Base-by-base conservation (phyloP, 164 flowering plant genomes). In the Santalum album region DNA sequence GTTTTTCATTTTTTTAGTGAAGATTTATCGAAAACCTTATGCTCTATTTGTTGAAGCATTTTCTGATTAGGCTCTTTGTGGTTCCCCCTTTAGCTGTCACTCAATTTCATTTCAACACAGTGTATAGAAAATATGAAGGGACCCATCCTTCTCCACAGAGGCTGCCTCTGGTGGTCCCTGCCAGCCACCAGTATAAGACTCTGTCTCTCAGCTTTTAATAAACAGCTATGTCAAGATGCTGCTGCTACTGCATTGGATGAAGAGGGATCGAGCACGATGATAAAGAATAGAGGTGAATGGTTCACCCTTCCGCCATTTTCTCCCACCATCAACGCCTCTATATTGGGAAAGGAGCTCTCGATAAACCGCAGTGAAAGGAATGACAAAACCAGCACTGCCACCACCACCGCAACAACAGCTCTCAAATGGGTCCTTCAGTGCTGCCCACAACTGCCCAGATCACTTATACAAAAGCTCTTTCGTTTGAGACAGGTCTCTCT, bases 391-490 rank as follows among this genome's bases (percentile, higher is more conserved):
- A 20, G 27, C 26, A 16, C 42, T 12, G 16, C 39, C 15, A 36
- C 61, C 42, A 20, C 44, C 12, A 15, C 57, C 22, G 58, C 74
- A 22, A 69, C 62, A 46, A 83, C 96, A 53, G 96, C 95, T 51
- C 57, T 84, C 44, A 87, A 85, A 56, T 92, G 99, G 96, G 83
- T 89, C 36, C 67, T 74, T 18, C 81, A 66, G 32, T 89, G 96
- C 73, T 83, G 95, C 69, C 99, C 99, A 12, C 59, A 78, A 22
- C 63, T 92, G 23, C 96, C 98, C 6, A 82, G 86, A 46, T 71
- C 70, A 40, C 90, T 92, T 14, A 77, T 92, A 0, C 96, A 92
- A 58, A 92, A 88, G 77, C 92, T 92, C 48, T 92, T 92, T 46
- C 96, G 98, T 32, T 67, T 92, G 49, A 76, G 98, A 77, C 92